Evolutionary conservation across 208 protist species (phyloP).

Genomic region (Leishmania lainsoni): DNA sequence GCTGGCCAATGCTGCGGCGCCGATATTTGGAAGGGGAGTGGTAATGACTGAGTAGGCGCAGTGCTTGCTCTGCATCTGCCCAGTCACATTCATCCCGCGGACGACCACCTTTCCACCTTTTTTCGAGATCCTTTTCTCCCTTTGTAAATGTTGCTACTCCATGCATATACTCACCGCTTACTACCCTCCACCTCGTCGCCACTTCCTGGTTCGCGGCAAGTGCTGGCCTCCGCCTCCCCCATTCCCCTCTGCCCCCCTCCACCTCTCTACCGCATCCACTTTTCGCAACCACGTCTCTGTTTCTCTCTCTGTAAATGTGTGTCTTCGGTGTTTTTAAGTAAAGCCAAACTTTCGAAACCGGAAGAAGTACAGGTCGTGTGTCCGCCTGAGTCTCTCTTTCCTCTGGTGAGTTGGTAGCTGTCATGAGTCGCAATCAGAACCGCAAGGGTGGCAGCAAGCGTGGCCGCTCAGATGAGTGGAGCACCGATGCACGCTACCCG

Average conservation of each 20-base stretch:
- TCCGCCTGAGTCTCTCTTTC: background rate
- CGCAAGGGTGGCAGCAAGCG: conserved; percentile 71
- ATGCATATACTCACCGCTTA: background rate
- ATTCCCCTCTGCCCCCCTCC: background rate
- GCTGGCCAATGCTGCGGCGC: too few relatives aligned
- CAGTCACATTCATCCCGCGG: background rate
- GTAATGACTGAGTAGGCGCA: background rate
- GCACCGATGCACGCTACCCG: conserved; percentile 60
- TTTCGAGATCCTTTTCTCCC: background rate
- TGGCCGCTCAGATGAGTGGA: conserved; percentile 61
- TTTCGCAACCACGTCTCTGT: background rate
- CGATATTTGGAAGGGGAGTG: background rate
- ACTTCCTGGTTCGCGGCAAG: background rate
- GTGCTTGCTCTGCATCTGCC: background rate
- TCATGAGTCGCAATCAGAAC: conserved; percentile 78
- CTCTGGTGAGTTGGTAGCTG: background rate
- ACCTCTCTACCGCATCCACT: background rate
- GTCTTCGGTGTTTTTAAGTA: background rate
- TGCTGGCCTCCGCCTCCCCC: background rate
- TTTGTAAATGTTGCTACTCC: background rate
- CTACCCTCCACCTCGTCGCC: conserved; percentile 3
- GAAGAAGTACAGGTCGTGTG: conserved; percentile 2
- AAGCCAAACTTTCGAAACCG: background rate
- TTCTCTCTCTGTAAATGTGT: background rate
- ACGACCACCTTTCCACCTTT: too few relatives aligned